Evolutionary conservation across 345 rosid genomes (phyloP), one percentile per base, ranked within the genome.

Genomic region (Salix udensis): DNA sequence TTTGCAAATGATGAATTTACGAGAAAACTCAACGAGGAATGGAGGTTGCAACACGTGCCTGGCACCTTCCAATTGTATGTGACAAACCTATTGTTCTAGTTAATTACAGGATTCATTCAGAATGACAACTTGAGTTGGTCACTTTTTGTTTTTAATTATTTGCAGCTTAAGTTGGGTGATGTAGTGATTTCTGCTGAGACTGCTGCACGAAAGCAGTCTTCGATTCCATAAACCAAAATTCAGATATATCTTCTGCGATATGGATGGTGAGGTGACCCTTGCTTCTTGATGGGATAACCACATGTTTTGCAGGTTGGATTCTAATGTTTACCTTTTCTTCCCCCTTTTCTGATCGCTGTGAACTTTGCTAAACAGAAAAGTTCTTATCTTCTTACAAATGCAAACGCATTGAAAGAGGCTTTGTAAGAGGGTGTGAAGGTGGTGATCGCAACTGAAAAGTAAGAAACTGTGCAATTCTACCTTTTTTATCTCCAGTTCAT

Each of bases 81-180:
- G 21, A 10, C 52, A 21, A 30, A 15, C 68, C 34, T 34, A 21
- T 52, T 70, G 44, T 30, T 10, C 67, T 64, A 74, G 60, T 36
- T 26, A n/a, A 16, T 30, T 24, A 19, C 21, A 24, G 69, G 34
- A 34, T 28, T 18, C 55, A 46, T 74, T 21, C 13, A 30, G 37
- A 64, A 21, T 68, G 26, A 34, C 18, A 68, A 15, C 26, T 1
- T 37, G 67, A 50, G 7, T 8, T 18, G 1, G 24, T 74, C 74
- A 81, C 31, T 30, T 31, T 3, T 79, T 36, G 5, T 86, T 72
- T 53, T 68, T 73, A 4, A 42, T 74, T 65, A 0, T 18, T 74
- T 80, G 80, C 88, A 94, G 99, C 98, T 96, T 74, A 94, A 91
- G 98, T 83, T 96, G 84, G 98, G 99, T 71, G 98, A 96, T 84